These are phyloP conservation scores for Silybum marianum DNA, from an alignment of 129 eudicot genomes.

Conservation along the genomic window DNA sequence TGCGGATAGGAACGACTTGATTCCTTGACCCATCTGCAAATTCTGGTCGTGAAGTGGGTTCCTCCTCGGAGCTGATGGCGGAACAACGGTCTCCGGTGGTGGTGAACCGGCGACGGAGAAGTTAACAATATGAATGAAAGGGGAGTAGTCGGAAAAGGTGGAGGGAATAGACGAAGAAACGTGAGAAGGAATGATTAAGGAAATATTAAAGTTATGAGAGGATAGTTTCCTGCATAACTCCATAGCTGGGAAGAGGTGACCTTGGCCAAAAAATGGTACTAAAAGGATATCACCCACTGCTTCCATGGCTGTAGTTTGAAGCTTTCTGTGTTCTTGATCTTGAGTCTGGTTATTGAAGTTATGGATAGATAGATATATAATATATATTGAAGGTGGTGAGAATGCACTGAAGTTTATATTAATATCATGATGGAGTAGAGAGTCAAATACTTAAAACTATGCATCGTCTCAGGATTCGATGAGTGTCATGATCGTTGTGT, in stretches of 20 bases:
- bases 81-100: slow-evolving; percentile 22
- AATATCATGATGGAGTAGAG: background rate
- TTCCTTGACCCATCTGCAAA: slow-evolving; percentile 48
- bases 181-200: slow-evolving; percentile 58
- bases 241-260: slow-evolving; percentile 62
- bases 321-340: slow-evolving; percentile 26
- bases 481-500: background rate
- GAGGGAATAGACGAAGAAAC: slow-evolving; percentile 71
- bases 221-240: slow-evolving; percentile 70
- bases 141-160: slow-evolving; percentile 40
- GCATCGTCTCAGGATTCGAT: background rate
- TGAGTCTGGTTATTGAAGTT: slow-evolving; percentile 20
- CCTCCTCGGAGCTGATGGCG: slow-evolving; percentile 13
- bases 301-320: slow-evolving; percentile 33
- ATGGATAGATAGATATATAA: background rate
- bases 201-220: slow-evolving; percentile 31
- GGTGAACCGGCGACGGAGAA: slow-evolving; percentile 36
- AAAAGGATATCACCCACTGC: slow-evolving; percentile 48
- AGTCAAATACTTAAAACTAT: background rate
- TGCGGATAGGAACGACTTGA: slow-evolving; percentile 39
- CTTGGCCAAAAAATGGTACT: slow-evolving; percentile 75
- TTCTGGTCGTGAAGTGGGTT: slow-evolving; percentile 34
- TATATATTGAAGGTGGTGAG: background rate
- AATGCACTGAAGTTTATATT: background rate
- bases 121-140: slow-evolving; percentile 35